These are phyloP conservation scores for Phytopythium kandeliae DNA, from an alignment of 352 stramenopile genomes.

Conservation along the genomic window DNA sequence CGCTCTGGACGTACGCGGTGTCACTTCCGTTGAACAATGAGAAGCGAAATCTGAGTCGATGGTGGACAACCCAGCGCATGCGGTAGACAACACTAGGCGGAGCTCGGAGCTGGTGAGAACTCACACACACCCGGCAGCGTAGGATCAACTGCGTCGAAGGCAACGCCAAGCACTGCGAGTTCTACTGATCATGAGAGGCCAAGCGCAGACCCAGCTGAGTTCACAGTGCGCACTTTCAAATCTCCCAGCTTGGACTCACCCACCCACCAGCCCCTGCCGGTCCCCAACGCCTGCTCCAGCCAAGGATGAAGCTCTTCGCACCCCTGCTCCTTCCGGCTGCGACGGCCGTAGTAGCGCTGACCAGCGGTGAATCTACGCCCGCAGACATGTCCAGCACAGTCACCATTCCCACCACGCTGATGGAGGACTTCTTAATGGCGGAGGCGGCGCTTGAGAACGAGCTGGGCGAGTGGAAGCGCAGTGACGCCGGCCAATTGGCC, in stretches of 20 bases:
- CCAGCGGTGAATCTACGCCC: not conserved
- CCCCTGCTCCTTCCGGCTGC: slow-evolving; percentile 7
- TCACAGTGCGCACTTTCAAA: not conserved
- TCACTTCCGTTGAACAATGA: not conserved
- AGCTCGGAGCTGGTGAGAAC: too few species aligned
- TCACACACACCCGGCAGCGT: too few species aligned
- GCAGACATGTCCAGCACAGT: not conserved
- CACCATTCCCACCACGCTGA: slow-evolving; percentile 20
- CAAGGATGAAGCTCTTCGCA: not conserved
- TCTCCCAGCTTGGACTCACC: not conserved
- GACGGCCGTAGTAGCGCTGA: not conserved
- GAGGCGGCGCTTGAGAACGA: slow-evolving; percentile 30
- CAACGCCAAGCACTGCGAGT: not conserved
- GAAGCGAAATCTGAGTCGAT: not conserved
- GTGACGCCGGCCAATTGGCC: slow-evolving; percentile 37
- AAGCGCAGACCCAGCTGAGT: too few species aligned
- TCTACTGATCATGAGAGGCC: too few species aligned
- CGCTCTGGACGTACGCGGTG: not conserved
- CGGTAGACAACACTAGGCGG: too few species aligned
- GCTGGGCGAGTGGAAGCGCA: slow-evolving; percentile 44
- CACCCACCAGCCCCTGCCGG: not conserved
- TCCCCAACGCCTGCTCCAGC: not conserved
- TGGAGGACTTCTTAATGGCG: slow-evolving; percentile 42
- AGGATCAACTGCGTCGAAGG: too few species aligned
- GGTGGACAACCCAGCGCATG: not conserved